Evolutionary conservation across 805 yeast species (phyloP).

Genomic region (Priceomyces castillae): DNA sequence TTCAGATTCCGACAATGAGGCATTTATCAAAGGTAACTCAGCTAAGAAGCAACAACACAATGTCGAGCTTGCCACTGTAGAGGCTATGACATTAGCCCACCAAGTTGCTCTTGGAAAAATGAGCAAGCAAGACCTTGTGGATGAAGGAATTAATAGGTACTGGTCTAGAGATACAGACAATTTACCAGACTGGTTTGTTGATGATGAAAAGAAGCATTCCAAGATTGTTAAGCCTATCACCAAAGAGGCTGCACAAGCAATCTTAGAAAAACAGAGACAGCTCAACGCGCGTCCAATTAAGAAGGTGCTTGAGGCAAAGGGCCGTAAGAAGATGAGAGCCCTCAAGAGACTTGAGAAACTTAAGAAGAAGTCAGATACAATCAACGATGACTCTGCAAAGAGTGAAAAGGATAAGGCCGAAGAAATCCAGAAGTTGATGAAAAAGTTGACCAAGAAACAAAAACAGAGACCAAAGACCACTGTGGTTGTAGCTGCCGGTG

Average conservation of each 20-base stretch:
- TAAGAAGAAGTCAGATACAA: conserved; percentile 85
- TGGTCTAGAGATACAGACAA: conserved; percentile 90
- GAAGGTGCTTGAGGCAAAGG: conserved; percentile 97
- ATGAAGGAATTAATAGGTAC: conserved; percentile 89
- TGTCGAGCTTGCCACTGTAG: conserved; percentile 85
- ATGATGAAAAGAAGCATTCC: conserved; percentile 85
- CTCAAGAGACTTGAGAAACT: conserved; percentile 77
- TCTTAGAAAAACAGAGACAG: conserved; percentile 45
- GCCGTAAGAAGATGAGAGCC: conserved; percentile 92
- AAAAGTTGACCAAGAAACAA: conserved; percentile 70
- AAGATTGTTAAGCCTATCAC: conserved; percentile 89
- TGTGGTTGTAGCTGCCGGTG: conserved; percentile 83
- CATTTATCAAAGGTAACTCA: conserved; percentile 31
- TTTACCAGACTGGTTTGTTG: conserved; percentile 95
- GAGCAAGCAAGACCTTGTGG: conserved; percentile 79
- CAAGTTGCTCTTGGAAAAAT: conserved; percentile 88
- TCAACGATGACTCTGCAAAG: conserved; percentile 82
- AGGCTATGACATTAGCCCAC: conserved; percentile 98
- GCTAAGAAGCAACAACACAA: conserved; percentile 54
- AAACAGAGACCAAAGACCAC: conserved; percentile 78
- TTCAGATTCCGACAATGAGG: conserved; percentile 51
- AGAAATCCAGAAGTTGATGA: conserved; percentile 84
- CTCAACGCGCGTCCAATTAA: conserved; percentile 97
- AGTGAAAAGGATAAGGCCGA: conserved; percentile 94
- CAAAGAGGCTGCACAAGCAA: conserved; percentile 63